Evolutionary conservation across 2,329 filamentous ascomycete species (phyloP).

Genomic region (Sarocladiaceae sp.): DNA sequence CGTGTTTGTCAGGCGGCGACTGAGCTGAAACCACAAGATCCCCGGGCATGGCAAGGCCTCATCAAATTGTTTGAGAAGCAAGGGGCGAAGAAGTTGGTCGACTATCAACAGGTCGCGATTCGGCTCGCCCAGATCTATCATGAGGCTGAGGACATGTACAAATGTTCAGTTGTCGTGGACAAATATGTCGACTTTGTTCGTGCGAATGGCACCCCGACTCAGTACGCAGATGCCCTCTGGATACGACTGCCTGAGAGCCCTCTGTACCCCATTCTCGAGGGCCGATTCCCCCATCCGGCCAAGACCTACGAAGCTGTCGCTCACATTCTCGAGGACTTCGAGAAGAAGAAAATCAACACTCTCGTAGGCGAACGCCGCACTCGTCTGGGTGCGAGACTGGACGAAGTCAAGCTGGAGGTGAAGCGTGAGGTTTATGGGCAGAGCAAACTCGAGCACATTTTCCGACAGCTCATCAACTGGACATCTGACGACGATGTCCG

Average conservation of each 20-base stretch:
- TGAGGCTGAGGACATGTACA: conserved; percentile 59
- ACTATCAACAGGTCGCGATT: conserved; percentile 70
- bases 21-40: conserved; percentile 66
- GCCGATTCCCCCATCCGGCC: conserved; percentile 73
- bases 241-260: conserved; percentile 76
- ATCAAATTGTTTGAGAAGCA: conserved; percentile 82
- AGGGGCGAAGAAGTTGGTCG: conserved; percentile 60
- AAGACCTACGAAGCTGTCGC: conserved; percentile 79
- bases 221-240: conserved; percentile 73
- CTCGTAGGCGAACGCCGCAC: conserved; percentile 87
- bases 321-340: conserved; percentile 78
- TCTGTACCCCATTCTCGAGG: conserved; percentile 79
- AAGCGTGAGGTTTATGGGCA: conserved; percentile 76
- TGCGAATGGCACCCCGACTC: conserved; percentile 63
- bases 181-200: conserved; percentile 75
- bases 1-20: conserved; percentile 71
- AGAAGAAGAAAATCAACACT: conserved; percentile 84
- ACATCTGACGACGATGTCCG: conserved; percentile 79
- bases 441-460: conserved; percentile 76
- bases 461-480: conserved; percentile 86
- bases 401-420: conserved; percentile 80
- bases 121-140: conserved; percentile 72
- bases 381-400: conserved; percentile 76
- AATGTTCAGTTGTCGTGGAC: conserved; percentile 65
- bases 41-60: conserved; percentile 88